Conservation (phyloP, 177 flowering plant species). For the Vitis hybrid region DNA sequence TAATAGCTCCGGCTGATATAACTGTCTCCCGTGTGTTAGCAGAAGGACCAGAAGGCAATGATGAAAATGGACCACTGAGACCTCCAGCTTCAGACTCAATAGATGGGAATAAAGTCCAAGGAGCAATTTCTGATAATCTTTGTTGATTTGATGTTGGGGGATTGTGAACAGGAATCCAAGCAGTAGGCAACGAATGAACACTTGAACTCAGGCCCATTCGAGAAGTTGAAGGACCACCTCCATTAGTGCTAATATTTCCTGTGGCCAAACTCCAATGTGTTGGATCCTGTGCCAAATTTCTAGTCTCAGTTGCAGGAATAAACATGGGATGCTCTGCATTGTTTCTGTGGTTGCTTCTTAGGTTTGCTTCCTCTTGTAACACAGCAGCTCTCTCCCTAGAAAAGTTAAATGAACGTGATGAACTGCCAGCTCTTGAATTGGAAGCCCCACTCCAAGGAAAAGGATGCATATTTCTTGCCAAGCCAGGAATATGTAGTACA, state of each 20-base stretch:
- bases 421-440: constrained; percentile 23
- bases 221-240: constrained; percentile 24
- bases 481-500: constrained; percentile 15
- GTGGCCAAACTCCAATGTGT: constrained; percentile 36
- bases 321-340: constrained; percentile 27
- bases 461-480: constrained; percentile 22
- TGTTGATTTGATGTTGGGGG: constrained; percentile 27
- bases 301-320: constrained; percentile 26
- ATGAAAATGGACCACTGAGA: constrained; percentile 38
- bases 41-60: constrained; percentile 35
- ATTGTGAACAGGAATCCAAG: constrained; percentile 22
- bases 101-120: constrained; percentile 56
- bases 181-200: constrained; percentile 23
- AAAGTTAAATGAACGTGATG: constrained; percentile 18
- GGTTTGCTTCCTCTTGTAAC: constrained; percentile 24
- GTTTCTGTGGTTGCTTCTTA: constrained; percentile 25
- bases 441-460: constrained; percentile 33
- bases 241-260: constrained; percentile 19
- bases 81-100: constrained; percentile 47
- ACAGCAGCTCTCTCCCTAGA: constrained; percentile 26
- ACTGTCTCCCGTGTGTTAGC: constrained; percentile 28
- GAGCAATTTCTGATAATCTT: constrained; percentile 45
- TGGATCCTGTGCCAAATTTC: constrained; percentile 36
- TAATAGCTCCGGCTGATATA: constrained; percentile 26
- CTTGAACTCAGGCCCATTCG: constrained; percentile 24